Percentiles rank a stretch among this genome's conserved stretches.
Conservation (phyloP, 768 basidiomycete genomes). For the Xerocomus spinulosus region DNA sequence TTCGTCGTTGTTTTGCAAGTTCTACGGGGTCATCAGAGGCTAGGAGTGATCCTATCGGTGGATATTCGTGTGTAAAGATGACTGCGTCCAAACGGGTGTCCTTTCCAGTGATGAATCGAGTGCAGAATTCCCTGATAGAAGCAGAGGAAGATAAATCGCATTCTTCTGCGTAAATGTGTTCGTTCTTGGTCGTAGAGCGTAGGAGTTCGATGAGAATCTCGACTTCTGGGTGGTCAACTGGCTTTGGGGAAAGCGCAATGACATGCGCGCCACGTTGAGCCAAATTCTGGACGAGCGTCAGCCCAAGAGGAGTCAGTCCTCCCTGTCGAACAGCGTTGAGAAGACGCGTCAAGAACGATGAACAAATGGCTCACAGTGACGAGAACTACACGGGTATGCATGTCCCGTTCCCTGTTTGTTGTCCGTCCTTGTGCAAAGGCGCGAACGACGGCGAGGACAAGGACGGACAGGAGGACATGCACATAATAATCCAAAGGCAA, state of each 20-base stretch:
- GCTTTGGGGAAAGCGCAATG: constrained; percentile 64
- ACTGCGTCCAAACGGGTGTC: constrained; percentile 74
- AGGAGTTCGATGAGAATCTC: constrained; percentile 63
- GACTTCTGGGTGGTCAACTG: constrained; percentile 45
- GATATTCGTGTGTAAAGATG: constrained; percentile 75
- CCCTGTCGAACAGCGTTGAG: constrained; percentile 42
- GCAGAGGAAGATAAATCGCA: constrained; percentile 66
- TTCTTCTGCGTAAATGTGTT: constrained; percentile 73
- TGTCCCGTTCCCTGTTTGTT: constrained; percentile 69
- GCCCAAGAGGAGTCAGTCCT: constrained; percentile 67
- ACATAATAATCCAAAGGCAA: constrained; percentile 57
- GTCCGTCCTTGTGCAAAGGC: constrained; percentile 63
- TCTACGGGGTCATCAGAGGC: constrained; percentile 25
- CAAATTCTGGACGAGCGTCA: constrained; percentile 60
- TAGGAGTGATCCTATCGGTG: constrained; percentile 51
- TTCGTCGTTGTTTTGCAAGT: constrained; percentile 40
- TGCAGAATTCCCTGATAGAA: constrained; percentile 67
- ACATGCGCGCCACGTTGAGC: constrained; percentile 76
- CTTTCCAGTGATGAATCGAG: constrained; percentile 57
- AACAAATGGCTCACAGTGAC: constrained; percentile 51
- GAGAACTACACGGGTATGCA: constrained; percentile 67
- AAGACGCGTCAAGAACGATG: background rate
- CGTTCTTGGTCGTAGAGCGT: constrained; percentile 65
- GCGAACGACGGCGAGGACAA: constrained; percentile 45
- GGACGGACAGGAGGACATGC: constrained; percentile 44